Conservation (phyloP, 805 yeast species). For the Brettanomyces sp. region DNA sequence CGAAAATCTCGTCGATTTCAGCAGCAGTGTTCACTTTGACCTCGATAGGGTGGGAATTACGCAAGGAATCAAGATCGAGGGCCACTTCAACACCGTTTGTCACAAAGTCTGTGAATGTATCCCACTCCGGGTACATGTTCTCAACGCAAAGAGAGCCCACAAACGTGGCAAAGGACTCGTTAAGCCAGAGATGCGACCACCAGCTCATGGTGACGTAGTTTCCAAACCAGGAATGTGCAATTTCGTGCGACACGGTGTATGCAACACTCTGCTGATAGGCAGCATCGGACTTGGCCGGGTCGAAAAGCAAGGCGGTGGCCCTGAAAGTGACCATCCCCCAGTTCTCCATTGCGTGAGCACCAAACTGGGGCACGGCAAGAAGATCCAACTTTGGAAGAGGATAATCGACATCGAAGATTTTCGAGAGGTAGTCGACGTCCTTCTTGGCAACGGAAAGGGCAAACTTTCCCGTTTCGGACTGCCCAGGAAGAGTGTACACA, state of each 20-base stretch:
- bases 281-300: conserved; percentile 36
- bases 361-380: conserved; percentile 69
- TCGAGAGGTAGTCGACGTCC: conserved; percentile 40
- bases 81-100: conserved; percentile 43
- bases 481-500: conserved; percentile 44
- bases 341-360: conserved; percentile 88
- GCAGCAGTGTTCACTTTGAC: conserved; percentile 72
- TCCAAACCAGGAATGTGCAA: conserved; percentile 91
- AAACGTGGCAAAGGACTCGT: conserved; percentile 88
- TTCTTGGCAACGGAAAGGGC: conserved; percentile 40
- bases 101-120: conserved; percentile 51
- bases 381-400: conserved; percentile 80
- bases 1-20: conserved; percentile 77
- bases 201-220: conserved; percentile 84
- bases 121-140: conserved; percentile 71
- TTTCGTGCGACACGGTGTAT: conserved; percentile 76
- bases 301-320: conserved; percentile 45
- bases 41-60: conserved; percentile 71
- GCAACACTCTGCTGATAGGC: conserved; percentile 62
- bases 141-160: conserved; percentile 67
- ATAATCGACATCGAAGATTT: conserved; percentile 42
- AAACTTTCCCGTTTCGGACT: conserved; percentile 34
- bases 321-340: conserved; percentile 76
- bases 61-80: conserved; percentile 44
- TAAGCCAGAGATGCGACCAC: conserved; percentile 91